Evolutionary conservation across 1,284 basidiomycete species (phyloP).

Genomic region (Cutaneotrichosporon cyanovorans): DNA sequence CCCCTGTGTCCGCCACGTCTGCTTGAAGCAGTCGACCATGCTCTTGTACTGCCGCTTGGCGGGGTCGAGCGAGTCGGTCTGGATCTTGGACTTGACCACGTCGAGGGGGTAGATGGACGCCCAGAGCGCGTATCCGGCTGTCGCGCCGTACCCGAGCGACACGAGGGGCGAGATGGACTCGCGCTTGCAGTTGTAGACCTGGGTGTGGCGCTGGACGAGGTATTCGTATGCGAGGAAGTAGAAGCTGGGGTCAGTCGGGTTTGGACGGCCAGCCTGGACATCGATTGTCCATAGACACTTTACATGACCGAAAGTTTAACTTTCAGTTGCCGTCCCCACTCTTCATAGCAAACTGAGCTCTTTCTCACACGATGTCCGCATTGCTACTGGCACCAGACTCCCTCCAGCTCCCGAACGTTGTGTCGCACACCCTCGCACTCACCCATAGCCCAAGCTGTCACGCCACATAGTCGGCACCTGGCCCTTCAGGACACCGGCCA

Average conservation of each 20-base stretch:
- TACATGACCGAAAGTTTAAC: no score
- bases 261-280: no score
- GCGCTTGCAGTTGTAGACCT: conserved; percentile 58
- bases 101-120: conserved; percentile 79
- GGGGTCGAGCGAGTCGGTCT: conserved; percentile 79
- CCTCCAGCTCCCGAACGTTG: no score
- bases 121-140: conserved; percentile 53
- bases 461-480: conserved; percentile 82
- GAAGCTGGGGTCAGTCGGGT: conserved; percentile 43
- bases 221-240: conserved; percentile 94
- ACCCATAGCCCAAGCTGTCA: conserved; percentile 75
- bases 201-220: conserved; percentile 75
- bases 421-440: conserved; percentile 14
- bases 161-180: conserved; percentile 69
- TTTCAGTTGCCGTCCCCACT: no score
- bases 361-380: no score
- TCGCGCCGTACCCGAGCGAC: conserved; percentile 74
- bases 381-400: no score
- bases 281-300: no score
- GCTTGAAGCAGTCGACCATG: conserved; percentile 70
- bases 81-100: conserved; percentile 90
- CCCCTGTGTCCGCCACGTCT: conserved; percentile 75
- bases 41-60: conserved; percentile 71
- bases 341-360: no score
- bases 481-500: conserved; percentile 82